Percentiles rank a stretch among this genome's conserved stretches.
These are phyloP conservation scores for Magnusiomyces ingens DNA, from an alignment of 1,139 yeast genomes.

Conservation along the genomic window DNA sequence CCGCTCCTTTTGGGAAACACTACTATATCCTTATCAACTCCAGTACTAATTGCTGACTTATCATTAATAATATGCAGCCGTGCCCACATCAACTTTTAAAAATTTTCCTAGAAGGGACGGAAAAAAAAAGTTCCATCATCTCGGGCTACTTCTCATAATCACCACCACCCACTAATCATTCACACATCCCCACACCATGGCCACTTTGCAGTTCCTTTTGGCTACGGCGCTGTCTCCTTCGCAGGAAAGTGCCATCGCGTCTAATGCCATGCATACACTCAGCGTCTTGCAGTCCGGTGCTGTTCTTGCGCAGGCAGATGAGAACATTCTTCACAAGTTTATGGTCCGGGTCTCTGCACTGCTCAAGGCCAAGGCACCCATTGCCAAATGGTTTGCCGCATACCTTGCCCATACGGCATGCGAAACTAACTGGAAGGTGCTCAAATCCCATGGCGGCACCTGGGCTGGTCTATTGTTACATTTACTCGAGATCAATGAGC, in stretches of 20 bases:
- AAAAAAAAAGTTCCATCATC: no score
- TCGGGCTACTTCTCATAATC: no score
- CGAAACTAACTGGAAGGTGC: constrained; percentile 26
- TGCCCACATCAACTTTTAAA: no score
- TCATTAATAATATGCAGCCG: no score
- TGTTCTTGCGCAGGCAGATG: constrained; percentile 22
- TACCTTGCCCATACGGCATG: constrained; percentile 28
- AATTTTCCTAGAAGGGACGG: no score
- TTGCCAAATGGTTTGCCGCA: constrained; percentile 32
- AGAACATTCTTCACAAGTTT: constrained; percentile 30
- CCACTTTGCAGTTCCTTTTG: constrained; percentile 18
- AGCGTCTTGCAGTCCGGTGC: constrained; percentile 18
- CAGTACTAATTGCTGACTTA: no score
- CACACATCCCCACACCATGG: constrained; percentile 6
- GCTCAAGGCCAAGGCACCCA: constrained; percentile 29
- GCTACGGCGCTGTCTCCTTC: constrained; percentile 20
- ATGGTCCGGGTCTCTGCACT: constrained; percentile 33
- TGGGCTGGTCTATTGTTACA: constrained; percentile 52
- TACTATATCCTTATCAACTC: no score
- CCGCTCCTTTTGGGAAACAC: no score
- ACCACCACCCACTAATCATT: no score
- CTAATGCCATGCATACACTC: constrained; percentile 18
- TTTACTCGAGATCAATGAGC: constrained; percentile 47
- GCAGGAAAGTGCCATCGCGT: constrained; percentile 18
- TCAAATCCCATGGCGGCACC: constrained; percentile 46